Evolutionary conservation across 2,329 filamentous ascomycete genomes (phyloP), one percentile per base, ranked within the genome.

Genomic region (Aspergillus proliferans): DNA sequence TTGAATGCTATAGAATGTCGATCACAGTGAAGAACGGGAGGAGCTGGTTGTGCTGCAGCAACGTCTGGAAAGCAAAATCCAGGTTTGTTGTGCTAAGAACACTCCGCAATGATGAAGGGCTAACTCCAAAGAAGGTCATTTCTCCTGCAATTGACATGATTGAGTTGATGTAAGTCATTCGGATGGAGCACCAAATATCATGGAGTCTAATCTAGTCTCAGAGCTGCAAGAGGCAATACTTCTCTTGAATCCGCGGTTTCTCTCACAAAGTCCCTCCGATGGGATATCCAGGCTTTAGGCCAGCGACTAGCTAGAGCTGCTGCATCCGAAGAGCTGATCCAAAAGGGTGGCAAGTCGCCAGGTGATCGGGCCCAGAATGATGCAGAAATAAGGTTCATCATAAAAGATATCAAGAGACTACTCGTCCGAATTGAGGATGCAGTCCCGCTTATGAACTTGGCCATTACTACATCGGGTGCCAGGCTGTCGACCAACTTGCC

Each of bases 141-240:
- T 90, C 89, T 9, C 91, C 91, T 1, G 87, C 89, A 8, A 92
- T 95, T 61, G 89, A 95, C 65, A 84, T 95, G 76, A 89, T 95
- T 59, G 88, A 95, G 67, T 79, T 96, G 59, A 93, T 93, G 84
- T 87, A 67, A 59, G 78, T 63, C 26, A 14, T 21, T 18, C 18
- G 38, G n/a, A 6, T n/a, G 1, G 14, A 40, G n/a, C 10, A n/a
- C n/a, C 28, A 21, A 28, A 36, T 21, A 8, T 21, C n/a, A 33
- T 8, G 12, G 2, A 14, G 15, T 30, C 21, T 47, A 45, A n/a
- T 22, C 4, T 40, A 48, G 21, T 9, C 26, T 18, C 48, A 81
- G 78, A 58, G 83, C 85, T 52, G 85, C 85, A 30, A 80, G 85
- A 52, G 85, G 85, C n/a, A 87, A 88, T 55, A 87, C 84, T 0